Base-by-base conservation (phyloP, 2,329 filamentous ascomycete species). In the Alternaria arborescens region DNA sequence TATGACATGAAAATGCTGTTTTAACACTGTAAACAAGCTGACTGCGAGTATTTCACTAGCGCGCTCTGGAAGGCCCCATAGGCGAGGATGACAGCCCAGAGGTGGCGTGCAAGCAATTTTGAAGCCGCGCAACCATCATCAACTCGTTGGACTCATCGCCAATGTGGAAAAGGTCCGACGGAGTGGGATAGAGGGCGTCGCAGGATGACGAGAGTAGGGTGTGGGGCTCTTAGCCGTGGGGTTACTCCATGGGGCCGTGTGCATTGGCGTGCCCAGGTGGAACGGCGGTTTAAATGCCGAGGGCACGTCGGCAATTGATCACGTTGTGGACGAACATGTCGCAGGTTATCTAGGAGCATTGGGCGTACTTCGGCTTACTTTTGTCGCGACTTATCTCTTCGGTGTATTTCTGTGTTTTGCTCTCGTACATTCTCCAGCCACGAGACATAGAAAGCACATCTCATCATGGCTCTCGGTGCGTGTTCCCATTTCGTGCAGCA, bases 251-350 rank as follows among this genome's bases (percentile, higher is more conserved):
- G 44, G 30, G 58, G 65, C 14, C 55, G 52, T 36, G 67, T 53
- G 65, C 54, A 34, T 41, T 46, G 52, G 59, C 38, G 32, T 40
- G 36, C n/a, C n/a, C 22, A 12, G 40, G 5, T 42, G 20, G 24
- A 44, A 32, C 24, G 44, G 16, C 53, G 43, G 52, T 24, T 50
- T 16, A 34, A 58, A 59, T 58, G 50, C 69, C 69, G 68, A 71
- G 68, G 68, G 64, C 55, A 59, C 38, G 65, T 67, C 69, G 69
- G 69, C 64, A 72, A 72, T 70, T 65, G 57, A 69, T 72, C 69
- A 72, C 68, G 64, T 71, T 68, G 58, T 54, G 28, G 54, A 40
- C 50, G 60, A 48, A 52, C 61, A 50, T 54, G 69, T 64, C 57
- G 62, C 56, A 47, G 61, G 47, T 61, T 60, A 60, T 60, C 47